phyloP scores from a whole-genome alignment of 768 basidiomycete species.

The Kwoniella pini region DNA sequence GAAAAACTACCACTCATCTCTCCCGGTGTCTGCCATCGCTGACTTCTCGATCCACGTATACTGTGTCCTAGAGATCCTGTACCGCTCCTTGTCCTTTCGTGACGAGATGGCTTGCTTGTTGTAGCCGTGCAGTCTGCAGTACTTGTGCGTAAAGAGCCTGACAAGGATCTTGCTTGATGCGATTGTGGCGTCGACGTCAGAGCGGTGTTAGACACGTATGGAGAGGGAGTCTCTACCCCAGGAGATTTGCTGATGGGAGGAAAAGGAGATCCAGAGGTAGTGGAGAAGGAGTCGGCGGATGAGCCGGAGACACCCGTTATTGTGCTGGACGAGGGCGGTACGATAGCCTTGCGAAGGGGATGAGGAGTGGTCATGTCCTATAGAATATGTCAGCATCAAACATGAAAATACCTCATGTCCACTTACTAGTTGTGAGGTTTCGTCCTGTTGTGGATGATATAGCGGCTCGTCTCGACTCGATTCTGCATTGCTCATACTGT shows the following conservation, averaged over 20 bases:
- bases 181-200: slow-evolving; percentile 42
- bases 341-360: slow-evolving; percentile 24
- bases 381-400: background rate
- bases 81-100: slow-evolving; percentile 21
- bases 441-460: background rate
- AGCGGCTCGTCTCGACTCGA: slow-evolving; percentile 10
- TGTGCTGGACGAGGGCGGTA: slow-evolving; percentile 9
- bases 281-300: slow-evolving; percentile 29
- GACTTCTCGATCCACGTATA: slow-evolving; percentile 21
- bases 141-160: slow-evolving; percentile 16
- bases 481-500: slow-evolving; percentile 25
- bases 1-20: slow-evolving; percentile 47
- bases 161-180: slow-evolving; percentile 25
- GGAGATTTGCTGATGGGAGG: slow-evolving; percentile 20
- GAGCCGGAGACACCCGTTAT: background rate
- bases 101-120: slow-evolving; percentile 5
- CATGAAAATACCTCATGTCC: background rate
- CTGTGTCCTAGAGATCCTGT: slow-evolving; percentile 26
- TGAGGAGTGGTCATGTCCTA: slow-evolving; percentile 42
- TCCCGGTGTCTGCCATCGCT: slow-evolving; percentile 45
- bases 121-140: slow-evolving; percentile 2
- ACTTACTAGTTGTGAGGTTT: slow-evolving; percentile 14
- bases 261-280: slow-evolving; percentile 34
- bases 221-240: slow-evolving; percentile 16
- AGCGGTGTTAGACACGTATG: slow-evolving; percentile 24